Percentiles rank a stretch among this genome's conserved stretches.
Evolutionary conservation across 352 stramenopile genomes (phyloP).

Genomic region (Pilasporangium apinafurcum): DNA sequence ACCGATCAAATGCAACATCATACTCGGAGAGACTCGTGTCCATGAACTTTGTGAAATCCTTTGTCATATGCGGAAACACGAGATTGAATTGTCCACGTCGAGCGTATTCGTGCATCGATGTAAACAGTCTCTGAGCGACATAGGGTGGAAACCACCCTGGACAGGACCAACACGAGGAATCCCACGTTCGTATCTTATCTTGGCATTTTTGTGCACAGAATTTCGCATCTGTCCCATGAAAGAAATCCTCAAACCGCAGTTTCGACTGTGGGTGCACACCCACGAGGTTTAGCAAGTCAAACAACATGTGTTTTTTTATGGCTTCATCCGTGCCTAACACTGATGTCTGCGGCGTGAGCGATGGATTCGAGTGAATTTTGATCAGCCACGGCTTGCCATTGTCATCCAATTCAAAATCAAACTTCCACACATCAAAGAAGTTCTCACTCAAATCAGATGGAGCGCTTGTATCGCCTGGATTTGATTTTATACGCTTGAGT

Average conservation of each 20-base stretch:
- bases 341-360: constrained; percentile 36
- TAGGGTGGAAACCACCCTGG: constrained; percentile 62
- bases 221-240: constrained; percentile 22
- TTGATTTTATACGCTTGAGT: constrained; percentile 23
- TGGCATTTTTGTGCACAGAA: constrained; percentile 63
- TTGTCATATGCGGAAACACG: constrained; percentile 55
- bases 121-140: constrained; percentile 49
- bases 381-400: constrained; percentile 94
- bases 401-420: constrained; percentile 95
- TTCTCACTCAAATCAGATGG: constrained; percentile 39
- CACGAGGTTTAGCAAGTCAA: constrained; percentile 63
- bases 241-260: constrained; percentile 57
- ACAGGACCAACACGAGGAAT: constrained; percentile 71
- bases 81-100: constrained; percentile 66
- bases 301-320: constrained; percentile 56
- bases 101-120: constrained; percentile 50
- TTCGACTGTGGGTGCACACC: constrained; percentile 57
- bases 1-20: constrained; percentile 64
- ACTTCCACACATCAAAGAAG: constrained; percentile 94
- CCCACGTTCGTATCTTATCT: constrained; percentile 54
- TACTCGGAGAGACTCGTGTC: constrained; percentile 49
- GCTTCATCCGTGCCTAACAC: constrained; percentile 59
- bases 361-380: constrained; percentile 71
- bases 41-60: constrained; percentile 50
- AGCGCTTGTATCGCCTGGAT: constrained; percentile 11